Conservation (phyloP, 352 stramenopile species). For the Phytophthora hibernalis region DNA sequence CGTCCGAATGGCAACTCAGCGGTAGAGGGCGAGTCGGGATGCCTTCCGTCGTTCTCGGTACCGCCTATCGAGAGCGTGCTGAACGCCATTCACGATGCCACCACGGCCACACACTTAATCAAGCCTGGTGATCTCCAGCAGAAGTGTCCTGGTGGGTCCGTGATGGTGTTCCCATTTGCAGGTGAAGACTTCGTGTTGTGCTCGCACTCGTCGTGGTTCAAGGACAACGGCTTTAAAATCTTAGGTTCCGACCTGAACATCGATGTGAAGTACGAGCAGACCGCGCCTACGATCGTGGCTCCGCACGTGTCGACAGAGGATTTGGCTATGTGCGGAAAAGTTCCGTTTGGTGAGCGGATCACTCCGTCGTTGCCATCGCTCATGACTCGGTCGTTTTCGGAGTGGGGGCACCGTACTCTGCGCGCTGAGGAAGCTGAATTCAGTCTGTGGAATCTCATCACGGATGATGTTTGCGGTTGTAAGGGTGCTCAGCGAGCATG, state of each 20-base stretch:
- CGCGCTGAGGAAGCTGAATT: conserved; percentile 22
- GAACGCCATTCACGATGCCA: conserved; percentile 33
- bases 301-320: conserved; percentile 18
- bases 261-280: conserved; percentile 42
- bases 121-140: conserved; percentile 6
- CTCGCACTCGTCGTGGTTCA: conserved; percentile 27
- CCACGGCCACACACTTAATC: conserved; percentile 11
- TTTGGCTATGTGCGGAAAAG: conserved; percentile 30
- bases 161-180: conserved; percentile 48
- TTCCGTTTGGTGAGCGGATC: conserved; percentile 30
- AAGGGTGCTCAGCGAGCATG: conserved; percentile 47
- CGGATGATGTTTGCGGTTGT: conserved; percentile 48
- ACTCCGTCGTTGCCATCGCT: conserved; percentile 31
- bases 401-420: conserved; percentile 36
- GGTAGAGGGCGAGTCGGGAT: conserved; percentile 14
- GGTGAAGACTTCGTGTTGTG: conserved; percentile 56
- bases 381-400: conserved; percentile 29
- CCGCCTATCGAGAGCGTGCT: conserved; percentile 43
- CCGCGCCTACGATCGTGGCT: conserved; percentile 28
- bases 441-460: conserved; percentile 32
- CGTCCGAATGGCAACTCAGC: conserved; percentile 1
- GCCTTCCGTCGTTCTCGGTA: conserved; percentile 33
- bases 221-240: conserved; percentile 47
- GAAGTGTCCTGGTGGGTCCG: conserved; percentile 28
- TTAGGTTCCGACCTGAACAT: conserved; percentile 53